phyloP scores from a whole-genome alignment of 306 rosid genomes.

The Casuarina cunninghamiana region DNA sequence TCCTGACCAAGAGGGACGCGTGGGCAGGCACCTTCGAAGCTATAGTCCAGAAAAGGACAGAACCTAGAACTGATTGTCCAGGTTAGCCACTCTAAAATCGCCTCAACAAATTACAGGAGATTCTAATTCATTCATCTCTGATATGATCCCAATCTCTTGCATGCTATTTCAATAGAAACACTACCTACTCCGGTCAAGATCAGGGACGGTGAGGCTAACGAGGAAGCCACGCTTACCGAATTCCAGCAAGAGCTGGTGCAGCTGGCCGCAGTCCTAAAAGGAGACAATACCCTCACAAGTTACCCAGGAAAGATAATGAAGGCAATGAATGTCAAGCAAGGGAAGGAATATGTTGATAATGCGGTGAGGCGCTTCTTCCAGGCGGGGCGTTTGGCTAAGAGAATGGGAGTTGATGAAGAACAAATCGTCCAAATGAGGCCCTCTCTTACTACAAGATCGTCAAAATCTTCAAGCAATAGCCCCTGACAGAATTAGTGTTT shows the following conservation, averaged over 20 bases:
- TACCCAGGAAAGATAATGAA: slow-evolving; percentile 58
- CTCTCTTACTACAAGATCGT: slow-evolving; percentile 70
- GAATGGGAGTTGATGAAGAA: slow-evolving; percentile 75
- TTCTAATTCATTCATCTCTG: neutral
- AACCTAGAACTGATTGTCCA: slow-evolving; percentile 92
- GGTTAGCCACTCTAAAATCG: slow-evolving; percentile 39
- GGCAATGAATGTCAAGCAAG: slow-evolving; percentile 72
- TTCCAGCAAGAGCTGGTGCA: slow-evolving; percentile 84
- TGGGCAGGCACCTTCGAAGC: slow-evolving; percentile 90
- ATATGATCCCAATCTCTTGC: slow-evolving; percentile 3
- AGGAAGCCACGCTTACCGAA: slow-evolving; percentile 57
- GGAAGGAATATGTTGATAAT: slow-evolving; percentile 64
- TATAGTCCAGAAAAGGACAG: slow-evolving; percentile 49
- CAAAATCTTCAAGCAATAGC: slow-evolving; percentile 31
- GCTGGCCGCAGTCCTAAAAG: slow-evolving; percentile 77
- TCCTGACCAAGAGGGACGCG: slow-evolving; percentile 73
- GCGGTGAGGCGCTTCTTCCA: slow-evolving; percentile 68
- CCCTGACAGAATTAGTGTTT: slow-evolving; percentile 19
- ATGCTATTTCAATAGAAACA: slow-evolving; percentile 37
- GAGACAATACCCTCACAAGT: slow-evolving; percentile 66
- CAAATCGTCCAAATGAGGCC: slow-evolving; percentile 88
- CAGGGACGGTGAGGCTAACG: slow-evolving; percentile 53
- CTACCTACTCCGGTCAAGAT: slow-evolving; percentile 62
- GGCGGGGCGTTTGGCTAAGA: slow-evolving; percentile 68
- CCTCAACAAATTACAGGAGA: too few relatives aligned